These are phyloP conservation scores for Lasiosphaeria miniovina DNA, from an alignment of 495 filamentous ascomycete species.

Conservation along the genomic window DNA sequence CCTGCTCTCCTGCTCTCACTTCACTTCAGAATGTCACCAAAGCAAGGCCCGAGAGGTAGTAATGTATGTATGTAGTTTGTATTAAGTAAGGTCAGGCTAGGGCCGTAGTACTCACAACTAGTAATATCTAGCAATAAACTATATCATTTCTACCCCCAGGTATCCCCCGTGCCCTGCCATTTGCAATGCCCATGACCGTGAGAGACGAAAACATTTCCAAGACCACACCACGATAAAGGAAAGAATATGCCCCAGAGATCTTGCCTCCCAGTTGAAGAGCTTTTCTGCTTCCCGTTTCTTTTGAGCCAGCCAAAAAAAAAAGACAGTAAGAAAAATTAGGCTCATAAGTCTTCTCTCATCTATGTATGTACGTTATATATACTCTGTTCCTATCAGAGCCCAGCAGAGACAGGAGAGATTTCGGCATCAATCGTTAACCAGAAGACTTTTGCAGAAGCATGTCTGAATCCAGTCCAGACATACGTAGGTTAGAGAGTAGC, in stretches of 20 bases:
- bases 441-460: neutral
- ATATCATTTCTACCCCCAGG: too few relatives aligned
- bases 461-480: slow-evolving; percentile 4
- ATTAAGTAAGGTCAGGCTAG: too few relatives aligned
- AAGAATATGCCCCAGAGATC: neutral
- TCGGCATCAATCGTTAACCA: neutral
- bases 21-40: too few relatives aligned
- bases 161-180: too few relatives aligned
- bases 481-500: neutral
- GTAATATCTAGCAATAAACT: too few relatives aligned
- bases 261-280: neutral
- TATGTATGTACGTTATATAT: slow-evolving; percentile 1
- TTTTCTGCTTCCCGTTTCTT: neutral
- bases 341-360: neutral
- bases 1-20: too few relatives aligned
- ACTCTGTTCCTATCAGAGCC: neutral
- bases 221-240: neutral
- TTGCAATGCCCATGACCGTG: too few relatives aligned
- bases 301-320: slow-evolving; percentile 10
- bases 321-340: slow-evolving; percentile 4
- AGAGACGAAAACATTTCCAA: neutral
- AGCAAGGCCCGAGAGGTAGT: too few relatives aligned
- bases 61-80: too few relatives aligned
- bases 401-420: neutral
- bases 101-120: too few relatives aligned